These are phyloP conservation scores for Phytophthora fragariae DNA, from an alignment of 352 stramenopile species.

Conservation along the genomic window DNA sequence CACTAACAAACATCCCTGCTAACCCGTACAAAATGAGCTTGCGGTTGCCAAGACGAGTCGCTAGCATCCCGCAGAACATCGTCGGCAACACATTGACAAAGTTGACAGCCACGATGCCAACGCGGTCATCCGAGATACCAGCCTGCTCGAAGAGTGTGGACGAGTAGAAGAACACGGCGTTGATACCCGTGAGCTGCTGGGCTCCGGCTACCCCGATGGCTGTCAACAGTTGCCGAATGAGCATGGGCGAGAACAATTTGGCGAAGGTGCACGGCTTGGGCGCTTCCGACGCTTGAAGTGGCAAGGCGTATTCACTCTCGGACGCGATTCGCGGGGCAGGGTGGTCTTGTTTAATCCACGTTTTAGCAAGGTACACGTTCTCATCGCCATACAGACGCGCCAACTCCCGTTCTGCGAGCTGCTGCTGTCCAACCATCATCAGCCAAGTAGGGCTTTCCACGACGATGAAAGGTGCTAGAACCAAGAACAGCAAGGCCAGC, in stretches of 20 bases:
- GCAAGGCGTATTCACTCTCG: no score
- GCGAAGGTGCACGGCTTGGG: not conserved
- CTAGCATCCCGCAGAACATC: not conserved
- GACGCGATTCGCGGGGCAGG: no score
- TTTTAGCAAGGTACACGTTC: not conserved
- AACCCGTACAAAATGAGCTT: not conserved
- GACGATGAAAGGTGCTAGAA: not conserved
- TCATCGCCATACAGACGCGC: not conserved
- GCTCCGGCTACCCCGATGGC: not conserved
- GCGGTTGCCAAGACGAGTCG: not conserved
- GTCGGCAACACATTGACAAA: not conserved
- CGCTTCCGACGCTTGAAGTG: not conserved
- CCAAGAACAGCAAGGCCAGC: not conserved
- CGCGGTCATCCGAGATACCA: not conserved
- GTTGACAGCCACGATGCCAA: not conserved
- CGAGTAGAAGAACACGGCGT: slow-evolving; percentile 1
- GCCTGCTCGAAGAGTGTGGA: not conserved
- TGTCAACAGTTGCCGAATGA: not conserved
- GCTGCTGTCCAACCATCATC: not conserved
- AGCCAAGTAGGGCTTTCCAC: not conserved
- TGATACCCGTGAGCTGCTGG: slow-evolving; percentile 1
- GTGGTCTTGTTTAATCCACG: not conserved
- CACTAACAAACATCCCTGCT: not conserved
- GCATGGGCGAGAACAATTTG: not conserved
- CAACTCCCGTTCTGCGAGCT: not conserved